Conservation (phyloP, 768 basidiomycete genomes). For the Fomitopsis pulvina region DNA sequence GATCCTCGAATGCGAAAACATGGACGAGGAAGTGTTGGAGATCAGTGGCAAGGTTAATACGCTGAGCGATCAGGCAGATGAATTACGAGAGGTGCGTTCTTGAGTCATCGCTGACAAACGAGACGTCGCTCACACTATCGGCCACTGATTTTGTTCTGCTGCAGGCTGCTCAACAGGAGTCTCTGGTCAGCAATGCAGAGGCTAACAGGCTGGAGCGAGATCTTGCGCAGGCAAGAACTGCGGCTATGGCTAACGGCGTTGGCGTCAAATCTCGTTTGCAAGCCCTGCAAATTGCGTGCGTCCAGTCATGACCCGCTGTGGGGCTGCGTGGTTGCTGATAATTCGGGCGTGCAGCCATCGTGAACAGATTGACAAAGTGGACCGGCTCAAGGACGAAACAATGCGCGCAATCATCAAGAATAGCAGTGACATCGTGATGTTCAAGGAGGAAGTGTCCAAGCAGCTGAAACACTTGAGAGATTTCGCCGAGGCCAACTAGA, state of each 20-base stretch:
- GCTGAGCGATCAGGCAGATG: constrained; percentile 71
- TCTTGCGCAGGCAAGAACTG: constrained; percentile 65
- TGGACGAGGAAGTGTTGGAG: constrained; percentile 71
- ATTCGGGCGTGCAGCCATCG: constrained; percentile 48
- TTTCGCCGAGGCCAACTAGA: constrained; percentile 51
- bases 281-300: constrained; percentile 70
- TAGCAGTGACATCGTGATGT: constrained; percentile 75
- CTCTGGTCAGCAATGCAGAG: constrained; percentile 57
- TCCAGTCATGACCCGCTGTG: constrained; percentile 4
- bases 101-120: not conserved
- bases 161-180: constrained; percentile 75
- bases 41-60: constrained; percentile 66
- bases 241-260: constrained; percentile 75
- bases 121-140: too few relatives aligned
- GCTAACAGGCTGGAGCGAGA: constrained; percentile 64
- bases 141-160: constrained; percentile 1
- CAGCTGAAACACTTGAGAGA: constrained; percentile 63
- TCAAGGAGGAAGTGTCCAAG: constrained; percentile 73
- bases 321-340: not conserved
- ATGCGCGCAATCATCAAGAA: constrained; percentile 78
- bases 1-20: constrained; percentile 69
- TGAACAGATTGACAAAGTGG: constrained; percentile 73
- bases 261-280: constrained; percentile 76
- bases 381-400: constrained; percentile 71
- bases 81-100: constrained; percentile 65